Evolutionary conservation across 352 stramenopile genomes (phyloP), one percentile per base, ranked within the genome.

Genomic region (Phytophthora sp.): DNA sequence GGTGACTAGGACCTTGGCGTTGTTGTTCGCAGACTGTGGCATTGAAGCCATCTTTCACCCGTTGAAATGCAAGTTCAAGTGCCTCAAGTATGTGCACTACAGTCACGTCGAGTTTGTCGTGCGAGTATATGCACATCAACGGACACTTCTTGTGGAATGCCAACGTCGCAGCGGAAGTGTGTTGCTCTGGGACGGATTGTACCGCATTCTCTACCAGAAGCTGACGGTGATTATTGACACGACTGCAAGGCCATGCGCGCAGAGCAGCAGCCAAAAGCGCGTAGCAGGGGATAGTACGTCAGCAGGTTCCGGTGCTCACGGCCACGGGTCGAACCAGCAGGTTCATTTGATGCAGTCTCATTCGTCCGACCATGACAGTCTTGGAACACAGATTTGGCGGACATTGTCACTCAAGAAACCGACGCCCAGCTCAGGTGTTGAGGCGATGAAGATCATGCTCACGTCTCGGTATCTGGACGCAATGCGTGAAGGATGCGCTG

Each of bases 401-500:
- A 84, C 82, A 27, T 67, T 90, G 7, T 72, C 76, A 18, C 66
- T 78, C 1, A 74, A 79, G 4, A 75, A 73, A 23, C 69, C 69
- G 13, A 87, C 79, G 20, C 80, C 82, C 8, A 79, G 57, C 33
- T 94, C 86, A 7, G 86, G 86, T 35, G 78, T 93, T 8, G 83
- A 93, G 30, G 84, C 84, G 20, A 91, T 94, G 81, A 91, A 91
- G 66, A 90, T 93, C 52, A 94, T 94, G 86, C 61, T 94, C 20
- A 90, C 83, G 8, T 93, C 84, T 26, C 79, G 79, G 44, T 91
- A 79, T 45, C 41, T 82, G 11, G 86, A 94, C 36, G 81, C 77
- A 9, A 88, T 92, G 69, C 80, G 81, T 3, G 86, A 94, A 77
- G 86, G 82, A 26, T 94, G 84, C 63, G 70, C 83, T 4, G 84